These are phyloP conservation scores for Pulveroboletus sp. DNA, from an alignment of 768 basidiomycete species.

Conservation along the genomic window DNA sequence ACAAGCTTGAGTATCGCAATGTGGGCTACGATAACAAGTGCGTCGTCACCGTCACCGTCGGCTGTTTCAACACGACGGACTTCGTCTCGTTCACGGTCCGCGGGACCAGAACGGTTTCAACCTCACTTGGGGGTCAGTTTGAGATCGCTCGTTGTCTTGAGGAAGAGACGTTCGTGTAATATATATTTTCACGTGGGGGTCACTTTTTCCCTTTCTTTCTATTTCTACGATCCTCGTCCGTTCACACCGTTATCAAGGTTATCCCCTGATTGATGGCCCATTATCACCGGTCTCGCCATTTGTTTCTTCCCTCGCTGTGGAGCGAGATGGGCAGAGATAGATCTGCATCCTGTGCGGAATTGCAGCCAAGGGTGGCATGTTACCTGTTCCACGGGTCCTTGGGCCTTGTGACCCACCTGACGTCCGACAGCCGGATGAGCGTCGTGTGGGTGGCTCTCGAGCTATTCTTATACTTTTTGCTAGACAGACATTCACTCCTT, in stretches of 20 bases:
- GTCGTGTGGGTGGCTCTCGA: too few species aligned
- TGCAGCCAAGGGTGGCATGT: neutral
- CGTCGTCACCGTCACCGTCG: neutral
- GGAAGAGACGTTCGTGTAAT: slow-evolving; percentile 46
- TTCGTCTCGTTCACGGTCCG: too few species aligned
- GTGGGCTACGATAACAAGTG: neutral
- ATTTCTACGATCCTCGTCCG: neutral
- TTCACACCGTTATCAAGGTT: neutral
- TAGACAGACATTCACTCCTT: neutral
- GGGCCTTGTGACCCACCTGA: neutral
- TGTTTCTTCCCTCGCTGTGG: slow-evolving; percentile 1
- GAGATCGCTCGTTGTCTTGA: slow-evolving; percentile 38
- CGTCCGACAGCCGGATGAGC: neutral
- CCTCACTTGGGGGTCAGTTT: slow-evolving; percentile 36
- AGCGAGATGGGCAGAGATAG: neutral
- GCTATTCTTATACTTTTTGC: neutral
- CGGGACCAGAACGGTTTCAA: too few species aligned
- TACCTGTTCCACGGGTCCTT: neutral
- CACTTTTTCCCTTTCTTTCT: neutral
- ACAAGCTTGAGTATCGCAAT: too few species aligned
- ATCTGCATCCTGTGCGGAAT: neutral
- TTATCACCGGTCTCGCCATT: neutral
- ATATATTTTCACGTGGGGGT: slow-evolving; percentile 47
- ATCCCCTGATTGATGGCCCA: neutral
- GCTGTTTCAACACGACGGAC: slow-evolving; percentile 23